Evolutionary conservation across 2,329 filamentous ascomycete genomes (phyloP), one percentile per base, ranked within the genome.

Genomic region (Alternaria panax): DNA sequence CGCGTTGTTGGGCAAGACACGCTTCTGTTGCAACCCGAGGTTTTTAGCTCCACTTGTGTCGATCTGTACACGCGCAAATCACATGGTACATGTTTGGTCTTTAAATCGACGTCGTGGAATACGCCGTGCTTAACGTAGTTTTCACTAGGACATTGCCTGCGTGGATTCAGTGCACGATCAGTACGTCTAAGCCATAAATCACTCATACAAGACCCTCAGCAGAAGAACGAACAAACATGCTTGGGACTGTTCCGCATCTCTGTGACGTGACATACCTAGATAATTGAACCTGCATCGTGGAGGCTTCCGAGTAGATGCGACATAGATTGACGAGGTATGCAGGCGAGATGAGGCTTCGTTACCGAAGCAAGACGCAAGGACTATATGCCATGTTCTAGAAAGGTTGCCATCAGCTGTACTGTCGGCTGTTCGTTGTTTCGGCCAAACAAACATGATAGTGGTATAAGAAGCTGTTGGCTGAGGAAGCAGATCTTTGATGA

Each of bases 41-140:
- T 18, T 18, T 36, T 32, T 40, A 56, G 30, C 46, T 40, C 40
- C 30, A 22, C 20, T 16, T 51, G 40, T 45, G 46, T 27, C 34
- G 43, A 45, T 16, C 7, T 40, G 25, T 34, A 12, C 16, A 18
- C 45, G 51, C 50, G 25, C 34, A 55, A 46, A 38, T 51, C 25
- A 36, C 18, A 34, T 42, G n/a, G 51, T 20, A 46, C 30, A 20
- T 6, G 9, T 28, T 16, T 32, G 6, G 18, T 41, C 14, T 3
- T 56, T 45, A 40, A 51, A n/a, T 16, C 16, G n/a, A 56, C 32
- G 40, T 51, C 40, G 38, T 59, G 38, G n/a, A 24, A 16, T 54
- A 36, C 7, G 32, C 25, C 34, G 32, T 56, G 32, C 28, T 42
- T 51, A 14, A 34, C 5, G 30, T 32, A 27, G 16, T 25, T 40